Percentiles rank a stretch among this genome's conserved stretches.
Conservation (phyloP, 2,329 filamentous ascomycete genomes). For the Sporothrix pseudoabietina region DNA sequence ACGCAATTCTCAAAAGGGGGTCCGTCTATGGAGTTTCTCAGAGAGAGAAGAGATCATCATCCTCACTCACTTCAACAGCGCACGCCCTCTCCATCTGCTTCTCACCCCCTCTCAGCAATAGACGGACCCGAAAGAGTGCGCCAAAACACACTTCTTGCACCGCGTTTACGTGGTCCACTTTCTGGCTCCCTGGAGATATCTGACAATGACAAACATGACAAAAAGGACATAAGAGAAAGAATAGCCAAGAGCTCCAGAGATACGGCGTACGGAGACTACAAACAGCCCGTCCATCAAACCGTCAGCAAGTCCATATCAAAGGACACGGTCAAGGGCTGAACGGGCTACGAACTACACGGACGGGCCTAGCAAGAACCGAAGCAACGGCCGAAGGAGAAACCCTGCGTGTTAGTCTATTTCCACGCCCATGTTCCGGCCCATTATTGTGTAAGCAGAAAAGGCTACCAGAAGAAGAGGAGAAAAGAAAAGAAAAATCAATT, state of each 20-base stretch:
- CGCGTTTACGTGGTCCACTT: conserved; percentile 10
- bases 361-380: background rate
- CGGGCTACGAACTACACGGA: background rate
- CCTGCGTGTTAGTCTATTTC: background rate
- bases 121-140: background rate
- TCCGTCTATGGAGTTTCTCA: background rate
- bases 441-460: conserved; percentile 18
- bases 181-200: background rate
- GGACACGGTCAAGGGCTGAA: background rate
- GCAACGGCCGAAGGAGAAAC: conserved; percentile 12
- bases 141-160: background rate
- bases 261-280: conserved; percentile 1
- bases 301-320: conserved; percentile 9
- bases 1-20: conserved; percentile 14
- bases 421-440: conserved; percentile 15
- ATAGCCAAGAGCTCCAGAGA: background rate
- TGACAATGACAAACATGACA: conserved; percentile 21
- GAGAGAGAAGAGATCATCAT: background rate
- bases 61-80: background rate
- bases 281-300: background rate
- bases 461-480: background rate
- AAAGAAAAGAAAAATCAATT: background rate
- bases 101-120: background rate
- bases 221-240: background rate
- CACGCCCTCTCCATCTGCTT: background rate